Conservation (phyloP, 2,329 filamentous ascomycete species). For the Talaromyces albobiverticillius region DNA sequence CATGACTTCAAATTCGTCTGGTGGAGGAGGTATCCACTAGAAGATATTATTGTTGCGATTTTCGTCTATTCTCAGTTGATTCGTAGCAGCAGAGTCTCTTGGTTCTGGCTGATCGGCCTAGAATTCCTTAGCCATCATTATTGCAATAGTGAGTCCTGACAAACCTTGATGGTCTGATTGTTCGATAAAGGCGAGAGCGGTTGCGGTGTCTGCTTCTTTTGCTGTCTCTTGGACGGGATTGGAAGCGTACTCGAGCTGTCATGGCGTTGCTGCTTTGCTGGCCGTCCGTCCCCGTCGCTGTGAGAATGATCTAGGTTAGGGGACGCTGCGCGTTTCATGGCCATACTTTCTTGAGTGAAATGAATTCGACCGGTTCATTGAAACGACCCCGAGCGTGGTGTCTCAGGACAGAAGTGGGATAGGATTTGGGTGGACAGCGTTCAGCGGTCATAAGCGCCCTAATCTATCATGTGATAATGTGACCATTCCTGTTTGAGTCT, state of each 20-base stretch:
- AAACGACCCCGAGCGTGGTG: too few species aligned
- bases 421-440: too few species aligned
- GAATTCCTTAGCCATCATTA: background rate
- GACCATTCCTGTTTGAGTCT: too few species aligned
- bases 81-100: background rate
- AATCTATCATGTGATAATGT: too few species aligned
- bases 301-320: background rate
- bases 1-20: slow-evolving; percentile 3
- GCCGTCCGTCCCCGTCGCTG: background rate
- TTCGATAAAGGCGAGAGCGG: background rate
- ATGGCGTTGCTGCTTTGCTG: background rate
- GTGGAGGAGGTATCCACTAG: background rate
- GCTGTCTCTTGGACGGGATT: background rate
- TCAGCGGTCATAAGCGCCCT: too few species aligned
- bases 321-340: background rate
- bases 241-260: background rate
- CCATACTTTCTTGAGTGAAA: too few species aligned
- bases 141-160: background rate
- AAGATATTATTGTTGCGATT: background rate
- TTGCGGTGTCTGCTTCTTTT: background rate
- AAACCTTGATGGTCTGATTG: background rate
- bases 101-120: background rate
- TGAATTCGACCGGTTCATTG: too few species aligned
- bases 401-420: too few species aligned
- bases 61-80: background rate